Evolutionary conservation across 2,329 filamentous ascomycete genomes (phyloP).

Genomic region (Fusarium dimerum): DNA sequence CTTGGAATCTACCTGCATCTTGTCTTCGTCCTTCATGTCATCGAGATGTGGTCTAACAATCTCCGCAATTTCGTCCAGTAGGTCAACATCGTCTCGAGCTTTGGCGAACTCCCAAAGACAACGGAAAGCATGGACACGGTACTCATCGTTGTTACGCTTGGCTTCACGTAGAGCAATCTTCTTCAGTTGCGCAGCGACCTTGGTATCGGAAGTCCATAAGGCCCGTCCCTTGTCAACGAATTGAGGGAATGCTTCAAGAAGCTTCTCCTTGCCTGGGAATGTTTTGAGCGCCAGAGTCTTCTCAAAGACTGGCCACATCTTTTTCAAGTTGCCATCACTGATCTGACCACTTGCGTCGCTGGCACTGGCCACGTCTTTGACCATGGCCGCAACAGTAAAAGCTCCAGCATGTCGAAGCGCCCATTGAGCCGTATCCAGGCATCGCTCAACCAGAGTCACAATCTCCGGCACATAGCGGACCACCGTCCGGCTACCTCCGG

Average conservation of each 20-base stretch:
- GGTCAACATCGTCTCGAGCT: conserved; percentile 66
- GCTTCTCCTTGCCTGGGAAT: conserved; percentile 86
- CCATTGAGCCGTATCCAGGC: conserved; percentile 83
- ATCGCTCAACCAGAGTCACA: conserved; percentile 62
- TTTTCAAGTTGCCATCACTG: conserved; percentile 58
- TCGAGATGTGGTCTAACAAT: conserved; percentile 67
- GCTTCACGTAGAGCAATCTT: conserved; percentile 85
- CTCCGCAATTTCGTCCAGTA: conserved; percentile 66
- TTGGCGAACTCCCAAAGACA: conserved; percentile 73
- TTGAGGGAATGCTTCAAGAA: conserved; percentile 76
- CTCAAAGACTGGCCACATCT: conserved; percentile 82
- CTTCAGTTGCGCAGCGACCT: conserved; percentile 66
- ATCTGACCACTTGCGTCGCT: conserved; percentile 60
- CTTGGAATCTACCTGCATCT: conserved; percentile 69
- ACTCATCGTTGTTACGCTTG: conserved; percentile 85
- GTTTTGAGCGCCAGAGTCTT: conserved; percentile 84
- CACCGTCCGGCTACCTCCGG: conserved; percentile 80
- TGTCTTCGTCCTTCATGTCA: conserved; percentile 56
- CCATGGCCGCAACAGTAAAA: conserved; percentile 73
- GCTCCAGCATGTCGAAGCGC: conserved; percentile 86
- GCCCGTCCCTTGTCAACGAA: conserved; percentile 68
- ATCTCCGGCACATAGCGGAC: conserved; percentile 86
- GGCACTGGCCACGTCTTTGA: conserved; percentile 64
- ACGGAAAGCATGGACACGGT: conserved; percentile 73
- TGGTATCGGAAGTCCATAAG: conserved; percentile 55